A percentile compares a stretch with the other conserved stretches of the same genome.
These are phyloP conservation scores for Lactarius hatsudake DNA, from an alignment of 768 basidiomycete species.

Conservation along the genomic window DNA sequence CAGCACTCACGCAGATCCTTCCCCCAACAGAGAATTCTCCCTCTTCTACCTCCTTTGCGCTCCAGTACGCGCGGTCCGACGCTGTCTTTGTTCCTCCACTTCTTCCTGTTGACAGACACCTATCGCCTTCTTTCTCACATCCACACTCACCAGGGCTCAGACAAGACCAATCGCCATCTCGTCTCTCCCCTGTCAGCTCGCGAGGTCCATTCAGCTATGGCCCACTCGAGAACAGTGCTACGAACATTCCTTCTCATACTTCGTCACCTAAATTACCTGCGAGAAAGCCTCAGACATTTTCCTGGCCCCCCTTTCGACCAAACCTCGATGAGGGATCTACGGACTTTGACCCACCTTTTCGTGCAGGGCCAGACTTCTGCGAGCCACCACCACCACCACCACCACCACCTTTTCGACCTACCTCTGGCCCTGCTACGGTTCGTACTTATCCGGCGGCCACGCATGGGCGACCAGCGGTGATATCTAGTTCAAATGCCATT, in stretches of 20 bases:
- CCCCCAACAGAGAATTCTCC: background rate
- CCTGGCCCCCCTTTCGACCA: conserved; percentile 24
- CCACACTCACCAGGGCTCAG: conserved; percentile 12
- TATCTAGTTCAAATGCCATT: conserved; percentile 12
- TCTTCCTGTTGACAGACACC: conserved; percentile 2
- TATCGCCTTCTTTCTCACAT: conserved; percentile 16
- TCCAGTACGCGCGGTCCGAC: background rate
- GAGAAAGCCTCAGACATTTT: conserved; percentile 14
- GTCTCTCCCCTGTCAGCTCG: conserved; percentile 16
- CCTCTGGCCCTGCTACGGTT: conserved; percentile 1
- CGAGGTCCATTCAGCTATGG: conserved; percentile 19
- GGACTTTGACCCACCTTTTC: conserved; percentile 24
- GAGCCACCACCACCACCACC: conserved; percentile 14
- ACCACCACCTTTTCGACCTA: conserved; percentile 11
- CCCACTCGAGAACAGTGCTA: conserved; percentile 13
- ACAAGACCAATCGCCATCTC: conserved; percentile 17
- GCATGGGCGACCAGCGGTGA: conserved; percentile 3
- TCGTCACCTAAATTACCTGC: conserved; percentile 15
- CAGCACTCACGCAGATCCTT: background rate
- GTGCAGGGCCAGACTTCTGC: conserved; percentile 17
- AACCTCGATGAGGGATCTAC: conserved; percentile 5
- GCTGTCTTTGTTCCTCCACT: background rate
- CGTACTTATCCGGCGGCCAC: background rate
- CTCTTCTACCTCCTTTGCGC: background rate
- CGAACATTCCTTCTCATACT: conserved; percentile 14